Percentiles rank a stretch among this genome's conserved stretches.
These are phyloP conservation scores for Talaromyces marneffei DNA, from an alignment of 2,329 filamentous ascomycete species.

Conservation along the genomic window DNA sequence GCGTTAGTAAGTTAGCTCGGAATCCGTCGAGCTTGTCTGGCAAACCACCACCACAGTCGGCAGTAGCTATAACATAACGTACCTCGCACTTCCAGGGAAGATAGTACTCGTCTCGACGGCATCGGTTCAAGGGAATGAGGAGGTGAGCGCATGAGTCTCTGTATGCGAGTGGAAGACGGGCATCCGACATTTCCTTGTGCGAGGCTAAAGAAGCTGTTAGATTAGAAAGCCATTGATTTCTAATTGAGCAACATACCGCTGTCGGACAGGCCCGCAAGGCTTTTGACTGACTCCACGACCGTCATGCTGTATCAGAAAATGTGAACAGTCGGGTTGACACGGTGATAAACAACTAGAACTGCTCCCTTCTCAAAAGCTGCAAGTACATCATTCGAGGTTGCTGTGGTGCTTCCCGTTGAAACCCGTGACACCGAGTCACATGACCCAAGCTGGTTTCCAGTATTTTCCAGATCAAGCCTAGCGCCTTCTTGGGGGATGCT, in stretches of 20 bases:
- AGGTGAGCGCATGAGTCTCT: slow-evolving; percentile 93
- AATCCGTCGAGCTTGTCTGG: not conserved
- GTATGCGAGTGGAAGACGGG: slow-evolving; percentile 81
- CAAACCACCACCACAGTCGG: not conserved
- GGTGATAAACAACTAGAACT: not conserved
- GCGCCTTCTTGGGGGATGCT: not conserved
- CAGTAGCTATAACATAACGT: slow-evolving; percentile 32
- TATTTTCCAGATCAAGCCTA: not conserved
- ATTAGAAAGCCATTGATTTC: slow-evolving; percentile 20
- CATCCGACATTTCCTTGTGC: slow-evolving; percentile 88
- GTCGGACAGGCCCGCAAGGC: slow-evolving; percentile 42
- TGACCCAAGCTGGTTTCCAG: slow-evolving; percentile 14
- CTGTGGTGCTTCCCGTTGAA: slow-evolving; percentile 11
- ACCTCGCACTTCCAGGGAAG: slow-evolving; percentile 98
- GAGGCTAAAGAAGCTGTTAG: slow-evolving; percentile 24
- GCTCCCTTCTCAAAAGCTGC: not conserved
- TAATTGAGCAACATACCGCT: slow-evolving; percentile 26
- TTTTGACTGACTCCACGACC: slow-evolving; percentile 44
- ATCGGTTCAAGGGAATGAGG: slow-evolving; percentile 90
- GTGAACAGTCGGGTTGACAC: slow-evolving; percentile 1
- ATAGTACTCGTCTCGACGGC: slow-evolving; percentile 86
- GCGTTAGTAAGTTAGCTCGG: not conserved
- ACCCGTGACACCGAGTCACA: slow-evolving; percentile 22
- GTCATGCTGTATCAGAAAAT: slow-evolving; percentile 35
- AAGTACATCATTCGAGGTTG: slow-evolving; percentile 5